Percentiles rank a stretch among this genome's conserved stretches.
Conservation (phyloP, 2,329 filamentous ascomycete species). For the Aspergillus puulaauensis region DNA sequence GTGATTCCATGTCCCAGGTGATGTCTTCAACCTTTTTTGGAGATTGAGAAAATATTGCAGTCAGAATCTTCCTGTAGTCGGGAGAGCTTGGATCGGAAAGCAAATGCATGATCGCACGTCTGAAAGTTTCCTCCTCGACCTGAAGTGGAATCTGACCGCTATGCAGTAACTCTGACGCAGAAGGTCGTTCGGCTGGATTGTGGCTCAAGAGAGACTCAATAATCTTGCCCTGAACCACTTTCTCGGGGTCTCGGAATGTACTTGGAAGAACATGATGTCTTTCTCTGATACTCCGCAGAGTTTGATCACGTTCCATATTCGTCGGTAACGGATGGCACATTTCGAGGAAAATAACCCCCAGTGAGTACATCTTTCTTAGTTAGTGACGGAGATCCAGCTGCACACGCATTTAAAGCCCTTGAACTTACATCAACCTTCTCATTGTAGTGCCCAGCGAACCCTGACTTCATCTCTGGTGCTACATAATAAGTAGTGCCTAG, state of each 20-base stretch:
- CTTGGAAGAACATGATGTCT: constrained; percentile 67
- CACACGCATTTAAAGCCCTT: not conserved
- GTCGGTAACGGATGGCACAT: constrained; percentile 73
- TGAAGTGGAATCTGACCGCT: constrained; percentile 86
- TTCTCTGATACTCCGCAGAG: constrained; percentile 69
- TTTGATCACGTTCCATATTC: constrained; percentile 62
- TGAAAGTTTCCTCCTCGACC: constrained; percentile 88
- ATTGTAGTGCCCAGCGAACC: constrained; percentile 74
- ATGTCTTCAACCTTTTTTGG: constrained; percentile 78
- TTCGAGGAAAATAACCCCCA: constrained; percentile 97
- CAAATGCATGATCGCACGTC: constrained; percentile 76
- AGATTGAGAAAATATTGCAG: constrained; percentile 75
- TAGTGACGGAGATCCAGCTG: not conserved
- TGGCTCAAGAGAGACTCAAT: constrained; percentile 79
- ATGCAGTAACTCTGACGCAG: constrained; percentile 76
- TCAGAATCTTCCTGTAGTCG: constrained; percentile 86
- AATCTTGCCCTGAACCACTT: constrained; percentile 69
- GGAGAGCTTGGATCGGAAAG: constrained; percentile 75
- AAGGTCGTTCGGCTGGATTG: constrained; percentile 77
- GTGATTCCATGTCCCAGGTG: constrained; percentile 69
- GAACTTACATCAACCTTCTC: constrained; percentile 81
- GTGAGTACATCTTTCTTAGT: constrained; percentile 73
- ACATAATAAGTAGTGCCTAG: constrained; percentile 85
- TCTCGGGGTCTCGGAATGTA: constrained; percentile 71
- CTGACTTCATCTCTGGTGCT: constrained; percentile 83